Percentiles rank a stretch among this genome's conserved stretches.
Conservation (phyloP, 2,329 filamentous ascomycete species). For the Fusarium odoratissimum region DNA sequence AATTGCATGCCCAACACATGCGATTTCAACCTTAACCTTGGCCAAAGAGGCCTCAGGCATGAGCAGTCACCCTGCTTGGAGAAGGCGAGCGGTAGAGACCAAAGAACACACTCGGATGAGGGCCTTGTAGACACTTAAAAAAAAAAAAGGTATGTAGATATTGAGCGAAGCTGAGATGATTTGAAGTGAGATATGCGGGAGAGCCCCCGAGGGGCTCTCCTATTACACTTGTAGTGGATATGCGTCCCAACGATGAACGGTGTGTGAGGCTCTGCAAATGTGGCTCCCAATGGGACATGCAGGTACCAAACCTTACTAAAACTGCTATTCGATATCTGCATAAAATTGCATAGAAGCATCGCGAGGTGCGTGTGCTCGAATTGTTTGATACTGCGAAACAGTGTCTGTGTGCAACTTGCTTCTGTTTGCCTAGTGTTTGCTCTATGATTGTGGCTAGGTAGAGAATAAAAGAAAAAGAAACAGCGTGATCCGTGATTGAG, state of each 20-base stretch:
- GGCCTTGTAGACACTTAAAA: not conserved
- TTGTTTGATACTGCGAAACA: not conserved
- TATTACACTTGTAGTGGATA: not conserved
- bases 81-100: not conserved
- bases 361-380: not conserved
- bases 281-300: not conserved
- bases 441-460: not conserved
- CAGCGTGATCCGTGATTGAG: accelerated
- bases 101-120: no score
- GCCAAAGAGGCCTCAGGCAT: not conserved
- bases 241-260: not conserved
- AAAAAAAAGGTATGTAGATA: not conserved
- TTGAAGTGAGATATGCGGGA: not conserved
- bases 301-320: not conserved
- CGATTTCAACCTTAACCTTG: not conserved
- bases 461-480: no score
- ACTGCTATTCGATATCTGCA: not conserved
- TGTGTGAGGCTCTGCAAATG: not conserved
- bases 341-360: not conserved
- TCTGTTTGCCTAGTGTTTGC: not conserved
- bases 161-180: not conserved
- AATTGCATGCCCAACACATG: not conserved
- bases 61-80: not conserved
- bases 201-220: no score
- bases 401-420: not conserved